These are phyloP conservation scores for Lotmaria passim DNA, from an alignment of 208 protist species.

Conservation along the genomic window DNA sequence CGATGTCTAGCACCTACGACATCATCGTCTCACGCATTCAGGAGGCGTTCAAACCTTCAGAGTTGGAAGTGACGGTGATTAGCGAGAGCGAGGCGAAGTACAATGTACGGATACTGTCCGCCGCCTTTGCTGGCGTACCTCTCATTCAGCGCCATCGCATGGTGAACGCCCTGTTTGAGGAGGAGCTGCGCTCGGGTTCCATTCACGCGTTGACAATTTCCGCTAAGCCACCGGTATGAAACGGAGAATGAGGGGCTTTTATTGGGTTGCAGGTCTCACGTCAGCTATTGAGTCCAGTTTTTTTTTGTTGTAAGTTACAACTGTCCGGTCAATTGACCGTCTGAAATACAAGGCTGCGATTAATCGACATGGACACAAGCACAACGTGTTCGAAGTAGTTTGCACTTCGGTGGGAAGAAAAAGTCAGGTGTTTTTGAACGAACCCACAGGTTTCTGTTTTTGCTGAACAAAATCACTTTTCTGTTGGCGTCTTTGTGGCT, in stretches of 20 bases:
- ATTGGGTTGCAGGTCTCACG: too few species aligned
- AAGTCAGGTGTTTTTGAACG: too few species aligned
- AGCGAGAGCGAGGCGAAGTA: conserved; percentile 69
- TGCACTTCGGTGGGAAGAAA: too few species aligned
- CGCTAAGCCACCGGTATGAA: conserved; percentile 42
- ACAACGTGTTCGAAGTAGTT: too few species aligned
- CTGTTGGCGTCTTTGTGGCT: too few species aligned
- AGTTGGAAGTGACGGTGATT: conserved; percentile 51
- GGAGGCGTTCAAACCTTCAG: conserved; percentile 39
- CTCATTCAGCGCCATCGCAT: conserved; percentile 75
- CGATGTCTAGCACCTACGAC: conserved; percentile 24
- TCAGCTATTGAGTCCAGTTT: too few species aligned
- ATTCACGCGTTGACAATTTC: conserved; percentile 80
- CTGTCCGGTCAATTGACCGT: too few species aligned
- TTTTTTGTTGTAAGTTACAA: too few species aligned
- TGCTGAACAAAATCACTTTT: too few species aligned
- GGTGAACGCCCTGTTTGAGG: conserved; percentile 75
- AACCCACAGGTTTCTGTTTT: too few species aligned
- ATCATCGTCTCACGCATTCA: conserved; percentile 45
- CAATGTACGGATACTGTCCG: conserved; percentile 57
- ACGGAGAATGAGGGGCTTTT: not conserved
- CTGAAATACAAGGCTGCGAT: too few species aligned
- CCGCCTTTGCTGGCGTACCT: conserved; percentile 53
- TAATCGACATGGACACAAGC: too few species aligned
- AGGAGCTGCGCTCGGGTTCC: conserved; percentile 65